These are phyloP conservation scores for Iberis pinnata DNA, from an alignment of 345 rosid genomes.

Conservation along the genomic window DNA sequence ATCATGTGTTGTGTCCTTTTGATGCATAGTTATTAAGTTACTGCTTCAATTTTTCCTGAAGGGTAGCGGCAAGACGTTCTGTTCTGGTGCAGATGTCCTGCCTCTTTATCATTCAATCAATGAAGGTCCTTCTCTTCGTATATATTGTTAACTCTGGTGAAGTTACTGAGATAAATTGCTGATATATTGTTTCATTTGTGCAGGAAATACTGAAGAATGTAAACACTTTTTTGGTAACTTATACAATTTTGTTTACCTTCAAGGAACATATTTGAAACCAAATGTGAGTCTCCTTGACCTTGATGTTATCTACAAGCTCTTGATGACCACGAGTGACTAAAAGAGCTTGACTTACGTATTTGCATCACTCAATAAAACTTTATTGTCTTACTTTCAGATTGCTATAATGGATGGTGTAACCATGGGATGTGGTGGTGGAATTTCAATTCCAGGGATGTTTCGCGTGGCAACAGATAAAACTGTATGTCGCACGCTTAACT, in stretches of 20 bases:
- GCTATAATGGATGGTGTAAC: conserved; percentile 72
- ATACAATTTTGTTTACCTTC: conserved; percentile 76
- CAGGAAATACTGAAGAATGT: conserved; percentile 73
- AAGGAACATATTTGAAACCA: conserved; percentile 84
- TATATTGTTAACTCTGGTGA: conserved; percentile 9
- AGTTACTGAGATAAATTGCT: conserved; percentile 17
- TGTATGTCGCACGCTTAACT: conserved; percentile 43
- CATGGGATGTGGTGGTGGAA: conserved; percentile 75
- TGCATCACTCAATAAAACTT: too few relatives aligned
- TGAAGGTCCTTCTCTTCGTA: conserved; percentile 42
- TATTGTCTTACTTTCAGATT: conserved; percentile 42
- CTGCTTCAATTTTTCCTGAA: conserved; percentile 37
- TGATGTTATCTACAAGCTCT: neutral
- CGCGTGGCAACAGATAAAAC: conserved; percentile 68
- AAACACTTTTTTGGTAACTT: conserved; percentile 50
- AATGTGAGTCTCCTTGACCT: conserved; percentile 48
- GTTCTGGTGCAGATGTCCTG: conserved; percentile 74
- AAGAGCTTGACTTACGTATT: too few relatives aligned
- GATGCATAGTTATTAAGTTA: conserved; percentile 25
- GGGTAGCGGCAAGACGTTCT: conserved; percentile 83
- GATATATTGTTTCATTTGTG: conserved; percentile 17
- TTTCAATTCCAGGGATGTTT: conserved; percentile 75
- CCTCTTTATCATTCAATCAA: conserved; percentile 46
- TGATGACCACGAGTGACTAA: neutral
- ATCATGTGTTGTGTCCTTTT: neutral